Base-by-base conservation (phyloP, 192 early-diverging fungal species). In the Coemansia sp. region DNA sequence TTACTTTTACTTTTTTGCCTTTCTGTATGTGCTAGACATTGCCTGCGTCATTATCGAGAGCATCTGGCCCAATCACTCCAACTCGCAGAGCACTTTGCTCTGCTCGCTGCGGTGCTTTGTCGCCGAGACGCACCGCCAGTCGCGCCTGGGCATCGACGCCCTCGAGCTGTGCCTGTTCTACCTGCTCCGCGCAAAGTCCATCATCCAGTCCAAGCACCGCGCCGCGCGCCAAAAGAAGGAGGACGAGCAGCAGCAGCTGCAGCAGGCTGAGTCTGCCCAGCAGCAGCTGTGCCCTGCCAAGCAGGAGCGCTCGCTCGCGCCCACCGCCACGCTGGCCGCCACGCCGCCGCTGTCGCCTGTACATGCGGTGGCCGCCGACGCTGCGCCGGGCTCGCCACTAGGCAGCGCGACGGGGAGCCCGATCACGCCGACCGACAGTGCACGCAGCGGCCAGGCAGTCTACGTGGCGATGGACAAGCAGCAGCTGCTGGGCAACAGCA, bases 41-140 rank as follows among this genome's bases (percentile, higher is more conserved):
- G 74, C 78, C 2, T 84, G 83, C 38, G 68, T 71, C 22, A 74
- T 84, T 38, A 80, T 84, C 54, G 78, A 81, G 67, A 73, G 70
- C 35, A 77, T 77, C 37, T 84, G 83, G 83, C 78, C 83, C 39
- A 76, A 77, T 56, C 83, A 84, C 66, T 80, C 78, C 3, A 57
- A 35, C 9, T 81, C 83, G 20, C 76, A 79, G 45, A 64, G 74
- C 68, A 84, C 71, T 20, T 71, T 77, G 71, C 71, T 84, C 17
- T 84, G 83, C 57, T 77, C 74, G 40, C 60, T 84, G 56, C 64
- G 75, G 20, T 76, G 71, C 62, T 84, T 84, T 84, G 78, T 84
- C 0, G 64, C 70, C 20, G 75, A 81, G 63, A 84, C 78, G 8
- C 72, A 81, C 65, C 62, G 74, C 38, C 77, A 76, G 69, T 77